Conservation (phyloP, 805 yeast genomes). For the Ogataea paraovalis region DNA sequence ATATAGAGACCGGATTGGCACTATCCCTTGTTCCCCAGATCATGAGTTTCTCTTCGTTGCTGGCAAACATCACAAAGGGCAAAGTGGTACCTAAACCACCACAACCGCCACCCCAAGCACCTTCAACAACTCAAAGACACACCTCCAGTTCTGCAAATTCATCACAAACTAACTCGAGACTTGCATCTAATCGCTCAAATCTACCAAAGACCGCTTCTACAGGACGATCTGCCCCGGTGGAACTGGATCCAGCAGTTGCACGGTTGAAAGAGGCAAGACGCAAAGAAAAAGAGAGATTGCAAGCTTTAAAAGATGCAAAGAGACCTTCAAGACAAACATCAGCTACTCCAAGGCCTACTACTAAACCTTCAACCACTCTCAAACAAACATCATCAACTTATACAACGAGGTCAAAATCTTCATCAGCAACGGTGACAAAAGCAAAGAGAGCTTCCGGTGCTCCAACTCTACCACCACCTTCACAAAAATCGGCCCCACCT, state of each 20-base stretch:
- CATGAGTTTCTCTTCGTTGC: constrained; percentile 16
- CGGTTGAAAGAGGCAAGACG: constrained; percentile 64
- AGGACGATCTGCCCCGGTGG: constrained; percentile 8
- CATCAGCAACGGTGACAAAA: not conserved
- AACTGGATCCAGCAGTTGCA: constrained; percentile 66
- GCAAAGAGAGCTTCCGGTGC: constrained; percentile 2
- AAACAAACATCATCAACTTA: constrained; percentile 6
- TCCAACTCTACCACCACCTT: not conserved
- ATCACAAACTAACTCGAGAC: not conserved
- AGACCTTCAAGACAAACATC: constrained; percentile 8
- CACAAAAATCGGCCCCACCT: constrained; percentile 15
- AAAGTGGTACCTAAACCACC: constrained; percentile 6
- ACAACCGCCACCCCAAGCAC: not conserved
- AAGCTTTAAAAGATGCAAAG: constrained; percentile 30
- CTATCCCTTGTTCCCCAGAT: too few relatives aligned
- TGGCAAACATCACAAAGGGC: constrained; percentile 29
- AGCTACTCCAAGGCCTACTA: not conserved
- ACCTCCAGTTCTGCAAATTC: not conserved
- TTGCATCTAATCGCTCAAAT: too few relatives aligned
- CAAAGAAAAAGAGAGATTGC: constrained; percentile 43
- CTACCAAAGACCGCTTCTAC: too few relatives aligned
- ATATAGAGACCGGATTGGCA: too few relatives aligned
- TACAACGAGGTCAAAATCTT: constrained; percentile 2
- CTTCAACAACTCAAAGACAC: too few relatives aligned
- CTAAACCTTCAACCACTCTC: constrained; percentile 6